Conservation (phyloP, 345 rosid species). For the Boechera divaricarpa region DNA sequence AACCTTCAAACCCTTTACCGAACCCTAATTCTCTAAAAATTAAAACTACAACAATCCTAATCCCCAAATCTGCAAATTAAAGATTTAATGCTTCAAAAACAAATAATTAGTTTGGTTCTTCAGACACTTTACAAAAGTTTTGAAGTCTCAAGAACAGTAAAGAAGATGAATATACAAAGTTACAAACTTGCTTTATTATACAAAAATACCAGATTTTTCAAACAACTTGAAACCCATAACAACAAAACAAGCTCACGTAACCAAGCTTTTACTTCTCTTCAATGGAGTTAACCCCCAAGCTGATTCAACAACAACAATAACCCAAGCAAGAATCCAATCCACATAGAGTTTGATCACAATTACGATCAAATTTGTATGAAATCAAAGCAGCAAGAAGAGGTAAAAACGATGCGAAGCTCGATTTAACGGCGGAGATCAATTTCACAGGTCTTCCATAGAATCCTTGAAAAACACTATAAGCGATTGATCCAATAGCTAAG, state of each 20-base stretch:
- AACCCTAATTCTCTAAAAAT: no score
- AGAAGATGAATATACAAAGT: conserved; percentile 20
- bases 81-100: no score
- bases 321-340: conserved; percentile 58
- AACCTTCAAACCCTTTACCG: no score
- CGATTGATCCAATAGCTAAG: conserved; percentile 64
- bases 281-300: conserved; percentile 70
- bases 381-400: conserved; percentile 55
- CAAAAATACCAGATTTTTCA: conserved; percentile 7
- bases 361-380: conserved; percentile 21
- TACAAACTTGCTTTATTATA: conserved; percentile 33
- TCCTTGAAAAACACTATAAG: conserved; percentile 68
- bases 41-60: no score
- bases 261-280: conserved; percentile 57
- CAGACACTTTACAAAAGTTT: conserved; percentile 14
- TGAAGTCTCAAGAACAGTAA: conserved; percentile 5
- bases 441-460: conserved; percentile 89
- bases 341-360: conserved; percentile 48
- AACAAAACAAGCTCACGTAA: conserved; percentile 25
- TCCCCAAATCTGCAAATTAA: no score
- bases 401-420: conserved; percentile 59
- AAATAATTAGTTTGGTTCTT: background rate
- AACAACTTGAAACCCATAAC: background rate
- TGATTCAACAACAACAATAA: conserved; percentile 68
- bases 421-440: conserved; percentile 59